Conservation (phyloP, 768 basidiomycete species). For the Tylopilus subfusipes region DNA sequence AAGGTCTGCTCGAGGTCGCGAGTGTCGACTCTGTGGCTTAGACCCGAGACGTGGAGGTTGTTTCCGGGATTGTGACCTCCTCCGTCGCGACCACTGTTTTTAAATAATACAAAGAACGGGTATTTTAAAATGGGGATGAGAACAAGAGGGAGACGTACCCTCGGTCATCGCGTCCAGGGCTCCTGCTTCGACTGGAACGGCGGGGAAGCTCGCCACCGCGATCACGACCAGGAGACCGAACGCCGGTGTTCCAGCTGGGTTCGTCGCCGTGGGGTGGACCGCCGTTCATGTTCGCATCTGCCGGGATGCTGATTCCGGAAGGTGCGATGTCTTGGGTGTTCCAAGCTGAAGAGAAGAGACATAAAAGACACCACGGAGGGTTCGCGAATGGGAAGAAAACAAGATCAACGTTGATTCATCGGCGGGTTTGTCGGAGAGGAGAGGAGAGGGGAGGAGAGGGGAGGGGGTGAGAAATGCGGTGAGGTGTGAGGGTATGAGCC, state of each 20-base stretch:
- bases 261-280: conserved; percentile 50
- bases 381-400: conserved; percentile 34
- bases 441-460: too few species aligned
- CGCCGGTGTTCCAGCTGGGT: conserved; percentile 47
- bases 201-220: conserved; percentile 50
- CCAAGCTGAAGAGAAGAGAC: conserved; percentile 57
- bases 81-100: conserved; percentile 24
- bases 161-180: conserved; percentile 60
- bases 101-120: background rate
- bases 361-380: conserved; percentile 1
- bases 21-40: conserved; percentile 65
- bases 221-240: conserved; percentile 41
- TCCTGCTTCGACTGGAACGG: conserved; percentile 76
- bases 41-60: conserved; percentile 60
- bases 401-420: conserved; percentile 42
- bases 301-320: conserved; percentile 70
- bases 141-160: conserved; percentile 45
- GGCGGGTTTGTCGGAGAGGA: conserved; percentile 29
- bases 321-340: conserved; percentile 81
- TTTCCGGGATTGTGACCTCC: conserved; percentile 57
- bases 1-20: conserved; percentile 88
- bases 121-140: background rate
- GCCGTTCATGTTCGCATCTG: conserved; percentile 45
- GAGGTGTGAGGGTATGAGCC: conserved; percentile 6
- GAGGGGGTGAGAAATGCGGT: conserved; percentile 18